Evolutionary conservation across 305 asterid species (phyloP).

Genomic region (Ruellia speciosa): DNA sequence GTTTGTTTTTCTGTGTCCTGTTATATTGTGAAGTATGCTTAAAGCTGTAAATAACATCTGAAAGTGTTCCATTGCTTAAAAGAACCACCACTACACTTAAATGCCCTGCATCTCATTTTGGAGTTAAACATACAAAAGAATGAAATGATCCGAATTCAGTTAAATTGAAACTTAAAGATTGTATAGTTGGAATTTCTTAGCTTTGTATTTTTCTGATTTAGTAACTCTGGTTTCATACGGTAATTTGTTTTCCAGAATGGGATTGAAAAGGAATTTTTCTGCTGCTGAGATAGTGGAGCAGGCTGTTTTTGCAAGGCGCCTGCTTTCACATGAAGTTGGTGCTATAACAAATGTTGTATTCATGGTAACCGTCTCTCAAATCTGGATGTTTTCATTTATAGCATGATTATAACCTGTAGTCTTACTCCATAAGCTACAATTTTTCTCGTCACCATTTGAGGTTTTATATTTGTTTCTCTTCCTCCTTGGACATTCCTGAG

Average conservation of each 20-base stretch:
- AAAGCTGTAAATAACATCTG: too few relatives aligned
- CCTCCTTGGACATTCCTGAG: constrained; percentile 8
- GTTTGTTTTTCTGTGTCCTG: background rate
- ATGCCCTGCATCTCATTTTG: background rate
- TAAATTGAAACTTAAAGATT: background rate
- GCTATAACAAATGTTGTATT: constrained; percentile 77
- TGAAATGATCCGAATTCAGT: background rate
- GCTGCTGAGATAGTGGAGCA: constrained; percentile 97
- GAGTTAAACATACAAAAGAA: background rate
- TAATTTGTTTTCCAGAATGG: constrained; percentile 62
- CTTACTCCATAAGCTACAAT: constrained; percentile 4
- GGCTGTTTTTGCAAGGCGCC: constrained; percentile 76
- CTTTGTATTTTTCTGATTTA: background rate
- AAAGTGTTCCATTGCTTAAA: too few relatives aligned
- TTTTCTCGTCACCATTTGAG: background rate
- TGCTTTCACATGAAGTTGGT: constrained; percentile 70
- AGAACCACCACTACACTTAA: too few relatives aligned
- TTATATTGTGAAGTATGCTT: background rate
- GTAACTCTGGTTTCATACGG: constrained; percentile 9
- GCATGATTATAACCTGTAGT: constrained; percentile 5
- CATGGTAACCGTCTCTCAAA: constrained; percentile 47
- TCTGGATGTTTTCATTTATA: constrained; percentile 8
- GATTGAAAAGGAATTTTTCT: constrained; percentile 68
- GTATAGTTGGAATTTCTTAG: background rate
- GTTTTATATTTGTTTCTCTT: background rate